Evolutionary conservation across 2,329 filamentous ascomycete genomes (phyloP), one percentile per base, ranked within the genome.

Genomic region (Septoria petroselini): DNA sequence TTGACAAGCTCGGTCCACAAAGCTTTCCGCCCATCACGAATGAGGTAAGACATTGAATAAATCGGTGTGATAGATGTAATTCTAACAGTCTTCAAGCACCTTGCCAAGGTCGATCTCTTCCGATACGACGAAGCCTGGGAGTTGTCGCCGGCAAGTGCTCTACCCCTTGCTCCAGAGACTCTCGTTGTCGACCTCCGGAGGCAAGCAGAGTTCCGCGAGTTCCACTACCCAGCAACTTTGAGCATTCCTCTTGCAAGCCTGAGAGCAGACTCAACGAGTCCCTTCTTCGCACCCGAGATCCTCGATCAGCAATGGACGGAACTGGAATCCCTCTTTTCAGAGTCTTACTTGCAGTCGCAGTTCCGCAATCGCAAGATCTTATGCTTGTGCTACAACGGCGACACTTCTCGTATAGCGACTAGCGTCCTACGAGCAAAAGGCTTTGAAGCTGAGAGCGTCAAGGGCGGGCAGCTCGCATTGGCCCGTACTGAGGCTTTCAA

Each of bases 121-220:
- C 74, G 73, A 7, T 81, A 81, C 52, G 77, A 81, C 47, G 75
- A 78, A 57, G 70, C 70, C 27, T 81, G 78, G 78, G 77, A 80
- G 59, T 69, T 70, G 3, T 65, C 68, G 2, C 70, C 73, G 1
- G 52, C 67, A 3, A 63, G 70, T 0, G 69, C 71, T 0, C 44
- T 68, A 66, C 2, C 50, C 19, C 15, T 52, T 9, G 31, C 53
- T 27, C 35, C 33, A 7, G 39, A 44, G 14, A 53, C 51, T 12
- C 50, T 59, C 8, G 31, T 63, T 15, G 42, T 62, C 34, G 60
- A 64, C 40, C 49, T 64, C 18, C 58, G 60, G 11, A 27, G 42
- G 7, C 48, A 52, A 40, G 25, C 39, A 3, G 48, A 52, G 27
- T 44, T 23, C 34, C 21, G 17, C 7, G 17, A 41, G 9, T 46